phyloP scores from a whole-genome alignment of 331 rosid species.

The Rosa hybrid region DNA sequence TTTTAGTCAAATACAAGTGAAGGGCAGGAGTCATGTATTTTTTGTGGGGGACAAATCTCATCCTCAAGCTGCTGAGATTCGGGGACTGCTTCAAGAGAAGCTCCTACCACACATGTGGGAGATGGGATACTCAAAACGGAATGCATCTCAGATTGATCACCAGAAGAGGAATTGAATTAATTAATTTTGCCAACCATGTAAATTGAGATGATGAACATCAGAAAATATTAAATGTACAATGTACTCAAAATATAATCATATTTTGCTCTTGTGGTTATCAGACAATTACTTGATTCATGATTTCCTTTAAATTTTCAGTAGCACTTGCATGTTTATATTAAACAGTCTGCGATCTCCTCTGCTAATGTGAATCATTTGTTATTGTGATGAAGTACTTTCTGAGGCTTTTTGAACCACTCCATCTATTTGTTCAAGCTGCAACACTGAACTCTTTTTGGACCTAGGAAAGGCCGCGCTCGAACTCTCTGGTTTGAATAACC shows the following conservation, averaged over 20 bases:
- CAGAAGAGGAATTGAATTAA: neutral
- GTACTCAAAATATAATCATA: neutral
- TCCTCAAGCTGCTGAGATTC: slow-evolving; percentile 41
- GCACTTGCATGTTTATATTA: neutral
- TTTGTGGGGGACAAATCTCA: slow-evolving; percentile 45
- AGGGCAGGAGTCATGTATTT: slow-evolving; percentile 35
- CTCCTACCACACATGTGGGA: slow-evolving; percentile 50
- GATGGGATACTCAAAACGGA: slow-evolving; percentile 20
- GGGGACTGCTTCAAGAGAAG: slow-evolving; percentile 36
- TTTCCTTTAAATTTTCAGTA: neutral
- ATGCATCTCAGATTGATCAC: neutral
- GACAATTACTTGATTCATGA: neutral
- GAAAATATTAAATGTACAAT: neutral
- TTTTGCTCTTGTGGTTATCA: neutral
- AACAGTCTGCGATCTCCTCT: neutral
- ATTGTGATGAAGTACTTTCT: neutral
- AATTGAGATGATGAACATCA: neutral
- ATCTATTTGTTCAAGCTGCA: neutral
- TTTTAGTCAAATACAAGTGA: slow-evolving; percentile 41
- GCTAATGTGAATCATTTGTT: neutral
- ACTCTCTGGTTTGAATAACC: neutral
- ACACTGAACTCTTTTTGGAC: neutral
- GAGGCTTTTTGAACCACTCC: neutral
- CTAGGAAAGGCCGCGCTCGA: neutral
- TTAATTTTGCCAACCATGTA: neutral